These are phyloP conservation scores for Coprinopsis cinerea DNA, from an alignment of 768 basidiomycete species.

Conservation along the genomic window DNA sequence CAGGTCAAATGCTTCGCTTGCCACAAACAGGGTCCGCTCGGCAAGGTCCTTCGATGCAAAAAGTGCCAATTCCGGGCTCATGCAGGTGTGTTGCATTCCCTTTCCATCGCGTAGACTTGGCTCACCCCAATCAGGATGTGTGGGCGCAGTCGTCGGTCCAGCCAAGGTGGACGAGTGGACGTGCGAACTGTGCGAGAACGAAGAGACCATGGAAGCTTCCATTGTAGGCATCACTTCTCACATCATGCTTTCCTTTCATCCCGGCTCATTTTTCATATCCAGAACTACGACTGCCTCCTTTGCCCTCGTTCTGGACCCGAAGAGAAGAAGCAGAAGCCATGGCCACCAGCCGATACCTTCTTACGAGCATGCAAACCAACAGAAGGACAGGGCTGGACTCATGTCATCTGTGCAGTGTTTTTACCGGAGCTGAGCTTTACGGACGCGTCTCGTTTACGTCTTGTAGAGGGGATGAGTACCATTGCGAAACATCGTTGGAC, in stretches of 20 bases:
- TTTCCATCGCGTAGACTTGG: not conserved
- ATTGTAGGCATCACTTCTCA: constrained; percentile 42
- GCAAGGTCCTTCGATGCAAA: constrained; percentile 77
- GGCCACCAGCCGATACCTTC: constrained; percentile 54
- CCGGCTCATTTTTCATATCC: constrained; percentile 8
- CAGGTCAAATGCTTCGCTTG: constrained; percentile 75
- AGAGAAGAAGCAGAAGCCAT: constrained; percentile 39
- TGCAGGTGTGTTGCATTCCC: constrained; percentile 25
- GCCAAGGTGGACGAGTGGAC: constrained; percentile 67
- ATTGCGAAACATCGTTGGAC: constrained; percentile 70
- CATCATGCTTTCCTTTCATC: constrained; percentile 2
- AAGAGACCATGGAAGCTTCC: constrained; percentile 75
- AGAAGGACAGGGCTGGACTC: constrained; percentile 90
- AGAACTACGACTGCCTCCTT: constrained; percentile 83
- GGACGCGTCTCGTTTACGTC: constrained; percentile 62
- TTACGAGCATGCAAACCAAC: constrained; percentile 83
- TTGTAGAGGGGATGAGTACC: constrained; percentile 82
- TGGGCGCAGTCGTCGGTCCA: constrained; percentile 65
- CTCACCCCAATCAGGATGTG: constrained; percentile 48
- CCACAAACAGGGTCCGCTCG: constrained; percentile 63
- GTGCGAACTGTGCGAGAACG: constrained; percentile 85
- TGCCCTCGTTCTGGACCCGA: constrained; percentile 62
- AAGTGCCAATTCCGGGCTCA: constrained; percentile 77
- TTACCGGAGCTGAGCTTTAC: constrained; percentile 80
- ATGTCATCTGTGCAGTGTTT: constrained; percentile 86